Evolutionary conservation across 2,329 filamentous ascomycete species (phyloP).

Genomic region (Eutypella sp.): DNA sequence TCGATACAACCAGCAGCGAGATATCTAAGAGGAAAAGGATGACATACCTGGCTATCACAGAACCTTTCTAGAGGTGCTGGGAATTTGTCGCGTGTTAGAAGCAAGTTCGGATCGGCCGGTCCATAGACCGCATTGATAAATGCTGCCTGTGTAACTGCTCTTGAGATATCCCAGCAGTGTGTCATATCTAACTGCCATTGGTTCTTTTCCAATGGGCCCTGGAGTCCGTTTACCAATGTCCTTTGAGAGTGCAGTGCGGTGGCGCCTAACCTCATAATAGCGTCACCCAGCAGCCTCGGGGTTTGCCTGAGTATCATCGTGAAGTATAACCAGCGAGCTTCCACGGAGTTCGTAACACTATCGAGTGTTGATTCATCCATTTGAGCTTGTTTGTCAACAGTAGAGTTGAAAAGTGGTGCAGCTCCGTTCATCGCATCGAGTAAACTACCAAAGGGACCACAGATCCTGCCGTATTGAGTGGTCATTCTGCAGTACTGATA

Average conservation of each 20-base stretch:
- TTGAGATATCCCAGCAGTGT: conserved; percentile 2
- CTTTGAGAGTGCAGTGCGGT: conserved; percentile 2
- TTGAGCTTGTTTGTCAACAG: too few relatives aligned
- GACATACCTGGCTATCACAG: neutral
- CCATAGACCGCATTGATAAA: conserved; percentile 4
- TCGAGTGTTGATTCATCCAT: too few relatives aligned
- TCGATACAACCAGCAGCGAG: neutral
- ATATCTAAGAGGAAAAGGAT: neutral
- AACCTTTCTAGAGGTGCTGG: neutral
- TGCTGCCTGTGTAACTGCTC: conserved; percentile 1
- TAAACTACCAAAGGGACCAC: neutral
- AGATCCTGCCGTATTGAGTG: neutral
- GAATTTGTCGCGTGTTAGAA: neutral
- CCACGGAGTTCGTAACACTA: neutral
- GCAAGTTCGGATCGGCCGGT: neutral
- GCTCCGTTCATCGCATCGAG: neutral
- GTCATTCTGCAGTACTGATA: conserved; percentile 7
- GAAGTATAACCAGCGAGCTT: neutral
- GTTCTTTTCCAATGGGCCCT: conserved; percentile 2
- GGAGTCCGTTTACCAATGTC: neutral
- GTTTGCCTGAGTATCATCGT: neutral
- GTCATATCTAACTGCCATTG: conserved; percentile 11
- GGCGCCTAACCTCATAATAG: neutral
- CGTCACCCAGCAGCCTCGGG: neutral
- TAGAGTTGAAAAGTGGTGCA: neutral